These are phyloP conservation scores for Polygonum maritimum DNA, from an alignment of 148 eudicot genomes.

Conservation along the genomic window DNA sequence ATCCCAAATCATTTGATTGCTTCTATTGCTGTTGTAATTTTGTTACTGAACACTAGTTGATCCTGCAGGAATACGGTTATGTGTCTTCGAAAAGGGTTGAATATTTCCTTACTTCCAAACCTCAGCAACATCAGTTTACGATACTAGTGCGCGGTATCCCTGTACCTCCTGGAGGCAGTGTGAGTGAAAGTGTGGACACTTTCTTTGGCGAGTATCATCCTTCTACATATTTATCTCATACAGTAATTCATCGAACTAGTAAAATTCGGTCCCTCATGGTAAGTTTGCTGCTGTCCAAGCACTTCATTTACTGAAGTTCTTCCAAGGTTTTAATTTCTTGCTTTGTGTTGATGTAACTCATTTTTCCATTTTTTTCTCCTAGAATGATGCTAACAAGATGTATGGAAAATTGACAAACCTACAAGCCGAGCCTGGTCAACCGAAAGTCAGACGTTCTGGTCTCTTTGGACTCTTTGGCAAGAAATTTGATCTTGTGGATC, in stretches of 20 bases:
- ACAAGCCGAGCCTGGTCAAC: constrained; percentile 14
- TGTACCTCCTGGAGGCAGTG: constrained; percentile 27
- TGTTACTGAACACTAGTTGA: constrained; percentile 1
- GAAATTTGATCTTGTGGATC: constrained; percentile 15
- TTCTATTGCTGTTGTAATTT: not conserved
- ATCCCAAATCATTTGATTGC: constrained; percentile 8
- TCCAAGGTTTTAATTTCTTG: not conserved
- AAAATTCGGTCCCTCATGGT: constrained; percentile 21
- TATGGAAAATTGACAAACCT: constrained; percentile 16
- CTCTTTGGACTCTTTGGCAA: constrained; percentile 15
- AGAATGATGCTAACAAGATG: constrained; percentile 24
- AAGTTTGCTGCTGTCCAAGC: constrained; percentile 9
- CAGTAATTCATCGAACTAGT: constrained; percentile 29
- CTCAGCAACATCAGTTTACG: constrained; percentile 40
- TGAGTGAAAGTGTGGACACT: constrained; percentile 30
- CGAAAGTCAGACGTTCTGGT: constrained; percentile 10
- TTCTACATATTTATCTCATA: constrained; percentile 36
- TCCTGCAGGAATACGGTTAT: constrained; percentile 38
- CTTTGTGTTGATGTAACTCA: not conserved
- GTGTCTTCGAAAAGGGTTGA: constrained; percentile 32
- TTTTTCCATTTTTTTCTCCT: not conserved
- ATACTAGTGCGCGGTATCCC: constrained; percentile 40
- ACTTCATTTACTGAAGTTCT: not conserved
- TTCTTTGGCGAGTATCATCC: constrained; percentile 39
- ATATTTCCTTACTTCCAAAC: constrained; percentile 33